Base-by-base conservation (phyloP, 306 rosid species). In the Acmispon strigosus region DNA sequence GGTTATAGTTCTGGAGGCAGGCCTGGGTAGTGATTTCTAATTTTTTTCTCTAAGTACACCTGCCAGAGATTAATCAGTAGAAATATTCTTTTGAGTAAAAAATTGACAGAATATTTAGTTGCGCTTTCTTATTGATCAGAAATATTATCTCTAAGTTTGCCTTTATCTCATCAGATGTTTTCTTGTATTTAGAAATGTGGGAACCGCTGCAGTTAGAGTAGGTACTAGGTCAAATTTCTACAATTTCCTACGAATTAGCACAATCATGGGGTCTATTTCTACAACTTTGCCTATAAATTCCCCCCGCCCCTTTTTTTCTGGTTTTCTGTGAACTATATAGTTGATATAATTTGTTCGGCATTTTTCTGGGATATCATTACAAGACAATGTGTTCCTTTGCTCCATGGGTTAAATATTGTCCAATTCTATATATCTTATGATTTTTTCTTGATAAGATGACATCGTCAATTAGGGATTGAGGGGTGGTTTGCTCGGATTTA, bases 361-460 rank as follows among this genome's bases (percentile, higher is more conserved):
- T 41, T 9, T n/a, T 44, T 27, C 51, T 66, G 49, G 66, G 19
- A 69, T 48, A 41, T 52, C 8, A 51, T 8, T 57, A 47, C 66
- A 56, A 24, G 16, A 2, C 34, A 14, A 15, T 41, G 14, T 43
- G 51, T 61, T 64, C 36, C 49, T 44, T 48, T 58, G 47, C 53
- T 73, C 18, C 57, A 65, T 10, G 42, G 71, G 37, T 61, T 72
- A 60, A 34, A 56, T 69, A 10, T 4, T 60, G 37, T 48, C 16
- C 34, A 2, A 19, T 60, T 74, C 15, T 66, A 52, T 81, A 19
- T 59, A 7, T 59, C 73, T 49, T 53, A 14, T 17, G 49, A n/a
- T 16, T 62, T 50, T 58, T 45, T n/a, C 18, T 57, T 70, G 54
- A 42, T 11, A 34, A 76, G 72, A 75, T 70, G 70, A 52, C 50